Conservation (phyloP, 805 yeast genomes). For the Lachancea waltii region DNA sequence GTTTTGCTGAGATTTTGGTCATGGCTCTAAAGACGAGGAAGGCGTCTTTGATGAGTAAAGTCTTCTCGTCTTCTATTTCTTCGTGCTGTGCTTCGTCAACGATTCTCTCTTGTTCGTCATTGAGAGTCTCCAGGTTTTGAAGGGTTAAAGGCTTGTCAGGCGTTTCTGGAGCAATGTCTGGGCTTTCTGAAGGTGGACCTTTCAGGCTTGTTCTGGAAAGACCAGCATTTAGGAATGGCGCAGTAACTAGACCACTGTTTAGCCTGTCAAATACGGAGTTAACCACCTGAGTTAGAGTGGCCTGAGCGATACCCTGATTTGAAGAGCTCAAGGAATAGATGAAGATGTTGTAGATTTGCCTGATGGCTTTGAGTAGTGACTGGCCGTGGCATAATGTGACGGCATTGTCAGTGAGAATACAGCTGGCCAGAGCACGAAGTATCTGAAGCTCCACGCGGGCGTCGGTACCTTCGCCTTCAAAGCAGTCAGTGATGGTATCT, state of each 20-base stretch:
- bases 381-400: slow-evolving; percentile 80
- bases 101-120: slow-evolving; percentile 49
- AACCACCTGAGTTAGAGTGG: slow-evolving; percentile 85
- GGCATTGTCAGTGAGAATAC: slow-evolving; percentile 70
- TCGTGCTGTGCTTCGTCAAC: slow-evolving; percentile 42
- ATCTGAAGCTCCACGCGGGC: slow-evolving; percentile 86
- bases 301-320: slow-evolving; percentile 93
- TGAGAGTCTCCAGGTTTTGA: slow-evolving; percentile 50
- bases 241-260: slow-evolving; percentile 32
- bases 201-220: slow-evolving; percentile 12
- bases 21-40: slow-evolving; percentile 88
- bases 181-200: slow-evolving; percentile 10
- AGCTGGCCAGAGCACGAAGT: slow-evolving; percentile 83
- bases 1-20: slow-evolving; percentile 86
- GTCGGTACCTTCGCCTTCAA: slow-evolving; percentile 89
- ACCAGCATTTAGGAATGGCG: slow-evolving; percentile 11
- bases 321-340: slow-evolving; percentile 73
- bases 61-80: slow-evolving; percentile 46
- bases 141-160: slow-evolving; percentile 42
- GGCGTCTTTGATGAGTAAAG: slow-evolving; percentile 78
- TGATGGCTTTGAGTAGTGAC: slow-evolving; percentile 76
- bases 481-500: slow-evolving; percentile 75
- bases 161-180: not conserved
- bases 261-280: slow-evolving; percentile 77
- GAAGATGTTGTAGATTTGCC: slow-evolving; percentile 90